Base-by-base conservation (phyloP, 2,329 filamentous ascomycete species). In the Calonectria crousiana region DNA sequence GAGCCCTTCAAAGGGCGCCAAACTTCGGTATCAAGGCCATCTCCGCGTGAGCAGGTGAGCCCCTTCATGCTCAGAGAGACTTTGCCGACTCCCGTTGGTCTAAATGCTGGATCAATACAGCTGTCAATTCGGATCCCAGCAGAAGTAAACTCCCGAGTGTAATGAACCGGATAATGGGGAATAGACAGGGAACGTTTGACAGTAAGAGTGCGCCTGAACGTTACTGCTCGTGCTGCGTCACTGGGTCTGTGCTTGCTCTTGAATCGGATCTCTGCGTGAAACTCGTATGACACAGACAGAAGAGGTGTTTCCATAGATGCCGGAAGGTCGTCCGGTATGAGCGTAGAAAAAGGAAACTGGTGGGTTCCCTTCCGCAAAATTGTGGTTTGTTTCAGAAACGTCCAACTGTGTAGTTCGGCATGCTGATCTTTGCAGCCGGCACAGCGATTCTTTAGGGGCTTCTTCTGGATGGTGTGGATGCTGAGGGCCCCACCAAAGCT, bases 1-100 rank as follows among this genome's bases (percentile, higher is more conserved):
- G 93, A 94, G 75, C 98, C 90, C 84, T 97, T 97, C 82, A 95
- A 94, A 28, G 98, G 88, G 78, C 93, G 93, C 96, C 96, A 98
- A 79, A 91, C 88, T 18, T 79, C 73, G 69, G 96, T 89, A 4
- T 92, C 95, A 80, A 94, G 92, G 65, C 90, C 91, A 28, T 92
- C 90, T 41, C 89, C 84, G 82, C 94, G 94, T 76, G 86, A 85
- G 77, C 91, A 93, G 32, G 95, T 91, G 70, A 98, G 92, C 13
- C 96, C 96, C 75, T 36, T 56, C 10, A 80, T 34, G 0, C 52
- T 68, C 2, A 80, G 52, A 1, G 66, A 75, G 2, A 74, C 64
- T 1, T 60, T 64, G 84, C 97, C 96, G 79, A 91, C 92, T 78
- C 94, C 93, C 72, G 94, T 94, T 2, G 96, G 95, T 84, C 97